Evolutionary conservation across 805 yeast species (phyloP).

Genomic region (Wickerhamiella brachini): DNA sequence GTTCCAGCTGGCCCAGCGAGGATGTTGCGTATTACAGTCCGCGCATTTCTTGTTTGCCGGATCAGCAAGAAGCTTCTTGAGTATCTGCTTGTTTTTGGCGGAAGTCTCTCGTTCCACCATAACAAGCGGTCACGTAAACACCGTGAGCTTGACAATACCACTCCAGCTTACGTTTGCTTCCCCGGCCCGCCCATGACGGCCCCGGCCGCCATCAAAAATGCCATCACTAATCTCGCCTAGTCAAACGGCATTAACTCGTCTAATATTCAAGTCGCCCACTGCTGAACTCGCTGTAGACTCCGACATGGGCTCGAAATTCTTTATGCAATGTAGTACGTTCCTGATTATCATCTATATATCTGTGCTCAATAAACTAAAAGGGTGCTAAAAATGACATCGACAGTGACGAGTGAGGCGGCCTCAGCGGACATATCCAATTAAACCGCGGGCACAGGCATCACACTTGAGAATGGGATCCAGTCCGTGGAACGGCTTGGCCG

Average conservation of each 20-base stretch:
- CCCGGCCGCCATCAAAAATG: too few species aligned
- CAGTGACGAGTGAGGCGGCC: not conserved
- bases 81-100: constrained; percentile 52
- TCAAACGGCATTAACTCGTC: too few species aligned
- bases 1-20: constrained; percentile 97
- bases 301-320: too few species aligned
- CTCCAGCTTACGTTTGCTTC: not conserved
- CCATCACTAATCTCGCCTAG: too few species aligned
- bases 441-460: not conserved
- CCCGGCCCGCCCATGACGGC: too few species aligned
- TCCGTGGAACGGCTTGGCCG: not conserved
- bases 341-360: too few species aligned
- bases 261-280: too few species aligned
- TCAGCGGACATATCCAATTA: not conserved
- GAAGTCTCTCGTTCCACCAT: constrained; percentile 17
- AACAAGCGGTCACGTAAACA: not conserved
- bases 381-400: too few species aligned
- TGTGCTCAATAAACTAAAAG: too few species aligned
- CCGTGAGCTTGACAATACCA: too few species aligned
- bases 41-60: constrained; percentile 70
- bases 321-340: too few species aligned
- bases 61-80: constrained; percentile 63
- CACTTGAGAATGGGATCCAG: not conserved
- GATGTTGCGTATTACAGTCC: constrained; percentile 87
- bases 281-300: too few species aligned